These are phyloP conservation scores for Prunus armeniaca DNA, from an alignment of 306 rosid genomes.

Conservation along the genomic window DNA sequence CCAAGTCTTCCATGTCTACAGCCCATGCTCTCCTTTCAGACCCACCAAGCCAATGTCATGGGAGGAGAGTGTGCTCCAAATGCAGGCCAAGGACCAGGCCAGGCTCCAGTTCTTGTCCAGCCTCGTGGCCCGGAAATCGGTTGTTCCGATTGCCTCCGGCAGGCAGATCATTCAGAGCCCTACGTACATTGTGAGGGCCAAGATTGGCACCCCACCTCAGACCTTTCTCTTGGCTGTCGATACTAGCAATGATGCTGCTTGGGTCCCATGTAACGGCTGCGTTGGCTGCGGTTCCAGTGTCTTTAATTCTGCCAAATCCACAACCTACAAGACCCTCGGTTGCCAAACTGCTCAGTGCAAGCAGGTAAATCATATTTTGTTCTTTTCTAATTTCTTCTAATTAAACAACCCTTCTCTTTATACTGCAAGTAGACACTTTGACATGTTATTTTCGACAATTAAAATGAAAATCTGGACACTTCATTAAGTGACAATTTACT, in stretches of 20 bases:
- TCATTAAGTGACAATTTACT: neutral
- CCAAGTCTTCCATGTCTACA: constrained; percentile 58
- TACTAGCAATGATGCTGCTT: constrained; percentile 82
- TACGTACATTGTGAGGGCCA: constrained; percentile 63
- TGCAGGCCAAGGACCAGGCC: constrained; percentile 54
- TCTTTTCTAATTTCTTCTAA: neutral
- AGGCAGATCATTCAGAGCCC: constrained; percentile 82
- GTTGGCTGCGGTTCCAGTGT: constrained; percentile 56
- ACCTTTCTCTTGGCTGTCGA: constrained; percentile 78
- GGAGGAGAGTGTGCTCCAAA: constrained; percentile 68
- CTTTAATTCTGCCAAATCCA: constrained; percentile 51
- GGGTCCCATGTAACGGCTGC: constrained; percentile 84
- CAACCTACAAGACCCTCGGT: constrained; percentile 38
- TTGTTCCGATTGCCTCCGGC: constrained; percentile 77
- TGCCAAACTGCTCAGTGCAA: constrained; percentile 69
- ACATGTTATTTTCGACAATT: neutral
- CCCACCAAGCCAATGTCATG: constrained; percentile 58
- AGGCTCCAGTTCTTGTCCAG: constrained; percentile 57
- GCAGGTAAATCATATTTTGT: constrained; percentile 47
- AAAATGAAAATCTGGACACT: neutral
- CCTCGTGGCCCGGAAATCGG: constrained; percentile 48
- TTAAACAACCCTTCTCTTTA: neutral
- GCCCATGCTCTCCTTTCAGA: constrained; percentile 72
- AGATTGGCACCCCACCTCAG: constrained; percentile 79
- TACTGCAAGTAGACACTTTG: neutral